Percentiles rank a stretch among this genome's conserved stretches.
phyloP scores from a whole-genome alignment of 2,329 filamentous ascomycete genomes.

The Alternaria ethzedia region DNA sequence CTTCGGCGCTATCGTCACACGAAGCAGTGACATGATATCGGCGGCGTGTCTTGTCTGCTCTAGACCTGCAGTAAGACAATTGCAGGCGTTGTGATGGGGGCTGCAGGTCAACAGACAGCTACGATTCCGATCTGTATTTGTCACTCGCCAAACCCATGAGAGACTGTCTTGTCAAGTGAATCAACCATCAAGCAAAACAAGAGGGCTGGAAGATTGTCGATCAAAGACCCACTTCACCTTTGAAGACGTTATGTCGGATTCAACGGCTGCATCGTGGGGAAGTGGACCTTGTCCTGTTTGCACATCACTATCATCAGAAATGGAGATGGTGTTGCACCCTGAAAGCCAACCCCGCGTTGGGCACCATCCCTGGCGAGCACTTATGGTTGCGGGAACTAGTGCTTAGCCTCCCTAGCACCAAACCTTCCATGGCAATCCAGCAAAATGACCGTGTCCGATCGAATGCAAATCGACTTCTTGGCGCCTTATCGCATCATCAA shows the following conservation, averaged over 20 bases:
- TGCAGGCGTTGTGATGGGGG: background rate
- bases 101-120: background rate
- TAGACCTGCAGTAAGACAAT: background rate
- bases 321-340: background rate
- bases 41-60: background rate
- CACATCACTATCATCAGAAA: background rate
- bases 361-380: background rate
- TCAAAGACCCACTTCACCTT: background rate
- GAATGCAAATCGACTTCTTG: background rate
- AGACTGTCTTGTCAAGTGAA: background rate
- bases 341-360: background rate
- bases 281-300: background rate
- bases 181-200: background rate
- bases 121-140: background rate
- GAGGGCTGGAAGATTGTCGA: rapidly evolving
- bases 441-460: background rate
- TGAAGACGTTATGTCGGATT: background rate
- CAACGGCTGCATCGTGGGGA: background rate
- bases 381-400: background rate
- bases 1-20: background rate
- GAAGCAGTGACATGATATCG: background rate
- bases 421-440: background rate
- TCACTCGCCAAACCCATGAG: too few species aligned
- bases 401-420: background rate
- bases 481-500: background rate